These are phyloP conservation scores for Kregervanrija pseudodelftensis DNA, from an alignment of 805 yeast species.

Conservation along the genomic window DNA sequence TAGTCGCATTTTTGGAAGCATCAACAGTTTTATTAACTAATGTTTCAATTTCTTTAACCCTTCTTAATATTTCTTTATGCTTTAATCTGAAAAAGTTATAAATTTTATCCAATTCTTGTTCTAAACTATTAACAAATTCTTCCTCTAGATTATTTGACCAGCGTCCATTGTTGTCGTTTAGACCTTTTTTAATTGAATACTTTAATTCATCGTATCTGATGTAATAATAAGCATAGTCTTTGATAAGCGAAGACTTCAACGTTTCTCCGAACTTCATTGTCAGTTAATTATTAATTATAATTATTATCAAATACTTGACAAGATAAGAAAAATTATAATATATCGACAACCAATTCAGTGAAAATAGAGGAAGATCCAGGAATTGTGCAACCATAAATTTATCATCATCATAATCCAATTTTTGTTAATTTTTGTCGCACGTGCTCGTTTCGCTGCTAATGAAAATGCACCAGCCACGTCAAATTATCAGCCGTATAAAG, in stretches of 20 bases:
- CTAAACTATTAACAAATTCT: constrained; percentile 66
- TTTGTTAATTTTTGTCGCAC: too few species aligned
- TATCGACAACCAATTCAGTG: too few species aligned
- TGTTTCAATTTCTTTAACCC: constrained; percentile 76
- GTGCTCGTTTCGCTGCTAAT: too few species aligned
- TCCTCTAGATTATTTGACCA: constrained; percentile 85
- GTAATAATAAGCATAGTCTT: constrained; percentile 86
- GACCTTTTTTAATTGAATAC: constrained; percentile 64
- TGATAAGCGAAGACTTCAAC: constrained; percentile 78
- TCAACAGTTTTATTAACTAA: constrained; percentile 56
- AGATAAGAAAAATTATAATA: too few species aligned
- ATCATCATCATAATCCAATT: too few species aligned
- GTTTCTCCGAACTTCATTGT: constrained; percentile 95
- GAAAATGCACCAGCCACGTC: too few species aligned
- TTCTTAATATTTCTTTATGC: constrained; percentile 74
- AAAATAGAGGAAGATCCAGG: too few species aligned
- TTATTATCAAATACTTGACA: too few species aligned
- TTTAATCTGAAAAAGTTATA: constrained; percentile 86
- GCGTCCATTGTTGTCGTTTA: constrained; percentile 42
- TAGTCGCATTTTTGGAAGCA: constrained; percentile 32
- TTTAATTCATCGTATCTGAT: constrained; percentile 88
- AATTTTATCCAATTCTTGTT: constrained; percentile 85
- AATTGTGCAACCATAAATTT: too few species aligned
- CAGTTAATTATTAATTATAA: too few species aligned
- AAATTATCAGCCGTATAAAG: too few species aligned